Base-by-base conservation (phyloP, 305 asterid species). In the Fraxinus sp. region DNA sequence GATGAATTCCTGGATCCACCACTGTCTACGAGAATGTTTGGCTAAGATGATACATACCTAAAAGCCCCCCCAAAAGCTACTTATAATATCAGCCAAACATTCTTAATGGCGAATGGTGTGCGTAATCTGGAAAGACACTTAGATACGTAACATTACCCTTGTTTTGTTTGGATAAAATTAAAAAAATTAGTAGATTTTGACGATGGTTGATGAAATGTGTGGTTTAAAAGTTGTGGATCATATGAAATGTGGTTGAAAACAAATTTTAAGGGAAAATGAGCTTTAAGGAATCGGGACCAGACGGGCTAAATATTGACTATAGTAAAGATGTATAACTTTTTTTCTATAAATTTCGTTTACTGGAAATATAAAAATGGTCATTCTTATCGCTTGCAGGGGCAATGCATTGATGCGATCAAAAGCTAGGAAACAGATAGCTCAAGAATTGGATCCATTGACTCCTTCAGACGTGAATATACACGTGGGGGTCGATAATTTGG, bases 391-490 rank as follows among this genome's bases (percentile, higher is more conserved):
- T 77, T 86, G 80, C 91, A 59, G 70, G 70, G 70, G 70, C 30
- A 59, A 59, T 20, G 70, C 91, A 22, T 90, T 93, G 85, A 86
- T 97, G 93, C 92, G 98, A 7, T 85, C 95, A 77, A 87, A 87
- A 13, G 93, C 90, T 13, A 87, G 89, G 83, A 95, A 91, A 85
- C 94, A 87, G 28, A 86, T 52, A 26, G 92, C 59, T 72, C 83
- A 57, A 26, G 97, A 92, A 6, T 30, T 11, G 1, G 90, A 87
- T 32, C 87, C 82, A n/a, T 43, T 82, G 13, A 77, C 70, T 37
- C 78, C 84, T 28, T 0, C 70, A 20, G 70, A 59, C 30, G 70
- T 59, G 70, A 59, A 89, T 35, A 90, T 91, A 88, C 87, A 90
- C 41, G 57, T 92, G 43, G 97, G 89, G 64, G 14, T 80, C 20